Conservation (phyloP, 768 basidiomycete species). For the Phlebiopsis gigantea region DNA sequence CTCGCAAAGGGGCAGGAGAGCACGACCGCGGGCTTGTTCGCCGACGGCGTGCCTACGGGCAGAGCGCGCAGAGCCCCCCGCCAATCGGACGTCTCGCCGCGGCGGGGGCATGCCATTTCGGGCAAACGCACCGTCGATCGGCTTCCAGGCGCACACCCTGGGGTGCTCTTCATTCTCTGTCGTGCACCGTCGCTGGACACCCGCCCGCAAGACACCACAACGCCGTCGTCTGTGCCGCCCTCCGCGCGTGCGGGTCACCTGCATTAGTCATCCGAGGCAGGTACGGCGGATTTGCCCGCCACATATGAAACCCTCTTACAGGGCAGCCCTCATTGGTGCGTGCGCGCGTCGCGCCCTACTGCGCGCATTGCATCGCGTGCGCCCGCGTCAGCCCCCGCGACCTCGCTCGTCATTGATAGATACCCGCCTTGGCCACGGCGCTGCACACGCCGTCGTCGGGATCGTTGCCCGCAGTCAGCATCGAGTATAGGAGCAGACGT, state of each 20-base stretch:
- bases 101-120: background rate
- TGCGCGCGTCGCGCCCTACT: too few relatives aligned
- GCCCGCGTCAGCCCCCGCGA: too few relatives aligned
- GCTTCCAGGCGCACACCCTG: background rate
- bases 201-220: background rate
- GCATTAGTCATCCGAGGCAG: background rate
- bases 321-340: too few relatives aligned
- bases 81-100: background rate
- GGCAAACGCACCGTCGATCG: background rate
- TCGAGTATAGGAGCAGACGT: background rate
- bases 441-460: slow-evolving; percentile 59
- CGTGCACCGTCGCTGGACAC: too few relatives aligned
- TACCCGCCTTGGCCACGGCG: too few relatives aligned
- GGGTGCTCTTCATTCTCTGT: too few relatives aligned
- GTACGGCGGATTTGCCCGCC: slow-evolving; percentile 5
- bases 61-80: background rate
- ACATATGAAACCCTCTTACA: background rate
- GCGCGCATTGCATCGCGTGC: too few relatives aligned
- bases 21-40: background rate
- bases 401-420: too few relatives aligned
- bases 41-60: background rate
- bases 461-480: slow-evolving; percentile 46
- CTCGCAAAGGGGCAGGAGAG: too few relatives aligned
- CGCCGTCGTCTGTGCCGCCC: background rate
- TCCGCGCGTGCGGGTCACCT: background rate